A percentile compares a stretch with the other conserved stretches of the same genome.
Conservation (phyloP, 768 basidiomycete genomes). For the Termitomyces sp. region DNA sequence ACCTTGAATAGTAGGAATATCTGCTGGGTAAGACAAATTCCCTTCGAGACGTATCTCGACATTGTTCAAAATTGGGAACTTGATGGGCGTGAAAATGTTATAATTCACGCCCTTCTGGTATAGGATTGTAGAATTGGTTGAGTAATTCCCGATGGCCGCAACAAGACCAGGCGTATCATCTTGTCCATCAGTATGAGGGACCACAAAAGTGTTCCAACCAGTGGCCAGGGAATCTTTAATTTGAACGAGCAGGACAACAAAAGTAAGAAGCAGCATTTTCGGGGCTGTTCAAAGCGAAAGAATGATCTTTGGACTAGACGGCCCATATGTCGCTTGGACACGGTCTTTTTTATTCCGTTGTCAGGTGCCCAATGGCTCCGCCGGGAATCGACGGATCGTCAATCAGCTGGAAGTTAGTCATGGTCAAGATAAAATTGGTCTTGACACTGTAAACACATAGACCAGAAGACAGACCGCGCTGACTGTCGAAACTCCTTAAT, state of each 20-base stretch:
- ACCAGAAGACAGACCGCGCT: not conserved
- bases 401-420: not conserved
- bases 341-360: too few species aligned
- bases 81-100: slow-evolving; percentile 56
- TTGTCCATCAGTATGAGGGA: slow-evolving; percentile 39
- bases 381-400: not conserved
- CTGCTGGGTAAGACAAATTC: slow-evolving; percentile 49
- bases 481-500: not conserved
- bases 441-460: not conserved
- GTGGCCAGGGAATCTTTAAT: slow-evolving; percentile 16
- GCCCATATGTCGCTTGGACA: not conserved
- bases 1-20: slow-evolving; percentile 50
- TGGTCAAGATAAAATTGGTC: not conserved
- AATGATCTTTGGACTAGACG: not conserved
- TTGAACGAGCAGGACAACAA: slow-evolving; percentile 18
- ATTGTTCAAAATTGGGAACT: slow-evolving; percentile 48
- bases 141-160: slow-evolving; percentile 35
- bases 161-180: slow-evolving; percentile 50
- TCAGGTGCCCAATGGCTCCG: not conserved
- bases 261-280: slow-evolving; percentile 7
- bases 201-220: slow-evolving; percentile 46
- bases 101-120: slow-evolving; percentile 54
- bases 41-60: slow-evolving; percentile 55
- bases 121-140: slow-evolving; percentile 44
- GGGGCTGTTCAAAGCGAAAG: not conserved